phyloP scores from a whole-genome alignment of 768 basidiomycete genomes.

The Lactarius quietus region DNA sequence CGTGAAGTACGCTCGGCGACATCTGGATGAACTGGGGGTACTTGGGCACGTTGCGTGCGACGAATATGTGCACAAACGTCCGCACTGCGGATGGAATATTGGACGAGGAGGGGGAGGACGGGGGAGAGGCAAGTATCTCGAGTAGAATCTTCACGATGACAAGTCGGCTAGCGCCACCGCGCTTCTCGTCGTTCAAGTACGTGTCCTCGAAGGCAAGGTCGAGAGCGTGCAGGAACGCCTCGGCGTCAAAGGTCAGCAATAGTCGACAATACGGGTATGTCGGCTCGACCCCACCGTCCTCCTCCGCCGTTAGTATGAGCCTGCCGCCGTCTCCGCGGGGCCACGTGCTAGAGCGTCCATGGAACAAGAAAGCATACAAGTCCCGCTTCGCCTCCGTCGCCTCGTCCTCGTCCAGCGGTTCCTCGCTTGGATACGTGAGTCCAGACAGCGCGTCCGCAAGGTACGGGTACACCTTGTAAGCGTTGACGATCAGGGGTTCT shows the following conservation, averaged over 20 bases:
- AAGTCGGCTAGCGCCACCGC: conserved; percentile 64
- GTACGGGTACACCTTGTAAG: conserved; percentile 92
- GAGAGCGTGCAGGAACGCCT: conserved; percentile 89
- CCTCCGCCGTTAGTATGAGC: conserved; percentile 70
- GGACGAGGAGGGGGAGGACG: conserved; percentile 36
- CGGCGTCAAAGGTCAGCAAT: conserved; percentile 84
- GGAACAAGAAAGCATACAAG: conserved; percentile 82
- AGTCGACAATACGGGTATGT: conserved; percentile 88
- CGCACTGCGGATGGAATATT: conserved; percentile 56
- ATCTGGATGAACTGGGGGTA: conserved; percentile 77
- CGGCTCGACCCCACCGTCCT: conserved; percentile 71
- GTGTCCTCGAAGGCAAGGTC: conserved; percentile 95
- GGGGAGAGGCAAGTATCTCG: conserved; percentile 51
- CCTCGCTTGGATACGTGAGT: conserved; percentile 80
- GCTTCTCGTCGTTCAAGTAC: conserved; percentile 73
- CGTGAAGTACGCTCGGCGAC: conserved; percentile 63
- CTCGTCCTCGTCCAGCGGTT: conserved; percentile 61
- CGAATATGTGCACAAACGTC: conserved; percentile 91
- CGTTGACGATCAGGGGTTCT: conserved; percentile 62
- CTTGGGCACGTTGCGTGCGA: conserved; percentile 95
- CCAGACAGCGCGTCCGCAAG: conserved; percentile 78
- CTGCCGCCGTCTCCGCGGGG: conserved; percentile 67
- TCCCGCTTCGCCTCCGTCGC: conserved; percentile 64
- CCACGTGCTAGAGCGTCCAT: conserved; percentile 75
- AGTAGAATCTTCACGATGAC: conserved; percentile 80